phyloP scores from a whole-genome alignment of 1,284 basidiomycete species.

The Boletus calvinii region DNA sequence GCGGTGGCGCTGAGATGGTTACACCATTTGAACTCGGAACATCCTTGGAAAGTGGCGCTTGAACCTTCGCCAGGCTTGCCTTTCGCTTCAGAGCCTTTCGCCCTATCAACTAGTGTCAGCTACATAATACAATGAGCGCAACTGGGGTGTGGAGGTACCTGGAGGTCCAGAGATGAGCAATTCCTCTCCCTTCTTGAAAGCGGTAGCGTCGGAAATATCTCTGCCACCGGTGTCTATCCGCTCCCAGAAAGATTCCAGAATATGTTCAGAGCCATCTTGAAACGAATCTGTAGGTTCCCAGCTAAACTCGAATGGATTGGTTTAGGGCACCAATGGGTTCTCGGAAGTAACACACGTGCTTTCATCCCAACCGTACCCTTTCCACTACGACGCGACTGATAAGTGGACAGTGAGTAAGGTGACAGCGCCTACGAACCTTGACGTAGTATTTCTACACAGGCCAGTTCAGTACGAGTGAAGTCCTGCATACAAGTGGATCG shows the following conservation, averaged over 20 bases:
- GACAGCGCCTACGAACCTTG: constrained; percentile 44
- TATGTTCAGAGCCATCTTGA: constrained; percentile 50
- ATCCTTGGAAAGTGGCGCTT: constrained; percentile 4
- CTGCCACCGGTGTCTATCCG: constrained; percentile 50
- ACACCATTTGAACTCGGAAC: constrained; percentile 4
- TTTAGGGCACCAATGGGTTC: background rate
- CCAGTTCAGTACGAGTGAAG: constrained; percentile 22
- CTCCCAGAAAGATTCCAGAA: constrained; percentile 61
- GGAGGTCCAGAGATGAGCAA: constrained; percentile 57
- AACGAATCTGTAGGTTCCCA: constrained; percentile 73
- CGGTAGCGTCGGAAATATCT: constrained; percentile 45
- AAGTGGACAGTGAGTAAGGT: constrained; percentile 1
- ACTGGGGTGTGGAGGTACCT: constrained; percentile 37
- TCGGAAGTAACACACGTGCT: constrained; percentile 58
- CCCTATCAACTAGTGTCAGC: constrained; percentile 17
- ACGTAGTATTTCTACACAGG: constrained; percentile 56
- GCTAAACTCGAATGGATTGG: constrained; percentile 36
- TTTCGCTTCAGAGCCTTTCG: constrained; percentile 27
- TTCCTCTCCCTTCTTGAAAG: constrained; percentile 56
- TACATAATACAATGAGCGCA: background rate
- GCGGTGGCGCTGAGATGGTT: constrained; percentile 23
- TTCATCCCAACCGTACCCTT: constrained; percentile 56
- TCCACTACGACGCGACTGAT: constrained; percentile 52
- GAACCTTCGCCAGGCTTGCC: constrained; percentile 7
- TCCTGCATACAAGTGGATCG: constrained; percentile 17